Percentiles rank a stretch among this genome's conserved stretches.
These are phyloP conservation scores for Salix udensis DNA, from an alignment of 345 rosid species.

Conservation along the genomic window DNA sequence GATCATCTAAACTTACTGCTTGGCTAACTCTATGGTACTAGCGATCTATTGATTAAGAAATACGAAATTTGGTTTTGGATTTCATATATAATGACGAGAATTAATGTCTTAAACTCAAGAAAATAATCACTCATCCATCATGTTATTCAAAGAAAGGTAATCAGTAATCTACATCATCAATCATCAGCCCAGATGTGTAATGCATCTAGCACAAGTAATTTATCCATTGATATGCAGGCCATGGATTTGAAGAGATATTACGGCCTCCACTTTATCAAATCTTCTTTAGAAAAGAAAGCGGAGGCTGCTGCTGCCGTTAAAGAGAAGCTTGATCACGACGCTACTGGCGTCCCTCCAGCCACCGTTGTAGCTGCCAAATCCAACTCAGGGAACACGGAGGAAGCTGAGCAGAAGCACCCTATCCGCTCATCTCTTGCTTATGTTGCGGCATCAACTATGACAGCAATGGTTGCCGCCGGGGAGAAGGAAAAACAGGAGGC, in stretches of 20 bases:
- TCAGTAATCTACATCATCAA: no score
- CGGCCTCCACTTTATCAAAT: constrained; percentile 68
- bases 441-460: constrained; percentile 81
- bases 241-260: constrained; percentile 53
- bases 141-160: neutral
- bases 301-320: constrained; percentile 50
- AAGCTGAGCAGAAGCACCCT: constrained; percentile 31
- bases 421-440: constrained; percentile 49
- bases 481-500: constrained; percentile 79
- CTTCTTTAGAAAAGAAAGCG: constrained; percentile 77
- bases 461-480: constrained; percentile 76
- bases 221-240: constrained; percentile 31
- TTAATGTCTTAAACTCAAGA: neutral
- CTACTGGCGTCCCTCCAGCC: constrained; percentile 29
- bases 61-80: neutral
- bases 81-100: neutral
- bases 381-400: neutral
- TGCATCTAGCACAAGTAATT: neutral
- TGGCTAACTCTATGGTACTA: neutral
- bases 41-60: no score
- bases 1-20: neutral
- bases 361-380: constrained; percentile 12
- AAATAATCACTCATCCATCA: neutral
- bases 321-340: constrained; percentile 55
- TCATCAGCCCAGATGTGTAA: neutral